Conservation (phyloP, 176 grass and related monocot genomes). For the Rhynchospora pubera region DNA sequence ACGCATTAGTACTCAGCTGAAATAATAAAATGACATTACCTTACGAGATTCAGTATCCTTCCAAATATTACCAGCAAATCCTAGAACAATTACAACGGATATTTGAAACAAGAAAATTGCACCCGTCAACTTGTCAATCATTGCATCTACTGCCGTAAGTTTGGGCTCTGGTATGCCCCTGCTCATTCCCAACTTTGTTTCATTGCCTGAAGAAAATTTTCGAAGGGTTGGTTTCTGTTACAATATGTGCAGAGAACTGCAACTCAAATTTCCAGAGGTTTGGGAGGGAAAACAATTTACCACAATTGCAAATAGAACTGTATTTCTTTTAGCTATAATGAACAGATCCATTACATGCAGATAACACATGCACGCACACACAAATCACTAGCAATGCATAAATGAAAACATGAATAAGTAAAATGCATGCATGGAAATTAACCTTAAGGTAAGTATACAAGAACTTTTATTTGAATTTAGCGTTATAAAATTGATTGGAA, state of each 20-base stretch:
- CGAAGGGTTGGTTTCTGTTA: not conserved
- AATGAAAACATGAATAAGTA: not conserved
- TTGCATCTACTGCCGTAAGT: conserved; percentile 90
- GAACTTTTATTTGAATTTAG: not conserved
- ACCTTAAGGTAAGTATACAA: not conserved
- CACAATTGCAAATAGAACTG: not conserved
- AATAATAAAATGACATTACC: conserved; percentile 32
- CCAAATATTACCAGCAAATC: conserved; percentile 92
- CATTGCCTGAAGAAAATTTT: conserved; percentile 56
- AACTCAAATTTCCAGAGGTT: not conserved
- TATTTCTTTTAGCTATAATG: not conserved
- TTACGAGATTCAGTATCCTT: conserved; percentile 92
- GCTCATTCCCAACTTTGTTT: conserved; percentile 97
- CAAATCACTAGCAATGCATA: not conserved
- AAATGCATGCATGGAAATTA: not conserved
- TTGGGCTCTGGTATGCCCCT: conserved; percentile 90
- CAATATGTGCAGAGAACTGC: not conserved
- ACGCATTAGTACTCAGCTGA: not conserved
- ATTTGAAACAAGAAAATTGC: conserved; percentile 99
- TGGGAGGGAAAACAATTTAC: not conserved
- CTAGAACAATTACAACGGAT: conserved; percentile 80
- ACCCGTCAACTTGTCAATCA: conserved; percentile 98
- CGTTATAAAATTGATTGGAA: not conserved
- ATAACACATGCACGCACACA: not conserved
- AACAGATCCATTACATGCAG: not conserved